Conservation (phyloP, 371 early-diverging fungal genomes). For the Syncephalastrum contaminatum region DNA sequence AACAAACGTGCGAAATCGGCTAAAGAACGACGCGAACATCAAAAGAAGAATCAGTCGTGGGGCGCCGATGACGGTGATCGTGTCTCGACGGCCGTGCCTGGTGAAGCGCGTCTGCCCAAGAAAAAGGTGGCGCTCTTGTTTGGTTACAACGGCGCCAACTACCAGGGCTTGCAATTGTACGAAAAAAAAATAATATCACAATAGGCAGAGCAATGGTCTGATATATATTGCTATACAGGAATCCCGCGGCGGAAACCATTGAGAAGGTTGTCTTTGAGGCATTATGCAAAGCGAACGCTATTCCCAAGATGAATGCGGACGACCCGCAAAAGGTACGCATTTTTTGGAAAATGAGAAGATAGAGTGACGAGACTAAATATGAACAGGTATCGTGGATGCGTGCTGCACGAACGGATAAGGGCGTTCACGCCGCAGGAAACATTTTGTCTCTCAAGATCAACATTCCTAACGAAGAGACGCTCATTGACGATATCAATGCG, state of each 20-base stretch:
- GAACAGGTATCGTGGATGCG: slow-evolving; percentile 73
- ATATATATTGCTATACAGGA: slow-evolving; percentile 32
- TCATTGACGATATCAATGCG: slow-evolving; percentile 76
- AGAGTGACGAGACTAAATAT: no score
- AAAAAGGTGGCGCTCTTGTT: slow-evolving; percentile 84
- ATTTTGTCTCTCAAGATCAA: slow-evolving; percentile 92
- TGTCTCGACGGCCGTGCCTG: no score
- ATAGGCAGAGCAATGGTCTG: background rate
- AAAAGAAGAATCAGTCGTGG: slow-evolving; percentile 20
- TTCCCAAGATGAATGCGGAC: slow-evolving; percentile 73
- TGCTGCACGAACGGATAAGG: slow-evolving; percentile 99
- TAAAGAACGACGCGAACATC: slow-evolving; percentile 26
- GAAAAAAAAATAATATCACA: background rate
- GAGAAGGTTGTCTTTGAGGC: slow-evolving; percentile 83
- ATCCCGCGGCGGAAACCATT: slow-evolving; percentile 72
- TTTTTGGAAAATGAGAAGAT: background rate
- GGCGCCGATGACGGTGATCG: background rate
- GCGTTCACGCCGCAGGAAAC: slow-evolving; percentile 98
- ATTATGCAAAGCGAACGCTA: slow-evolving; percentile 68
- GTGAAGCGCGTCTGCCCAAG: slow-evolving; percentile 69
- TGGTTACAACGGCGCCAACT: slow-evolving; percentile 94
- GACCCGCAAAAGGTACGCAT: slow-evolving; percentile 76
- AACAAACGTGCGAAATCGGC: slow-evolving; percentile 1
- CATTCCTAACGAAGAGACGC: slow-evolving; percentile 59
- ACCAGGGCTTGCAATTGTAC: slow-evolving; percentile 95